Base-by-base conservation (phyloP, 1,284 basidiomycete genomes). In the Hypsizygus ulmarius region DNA sequence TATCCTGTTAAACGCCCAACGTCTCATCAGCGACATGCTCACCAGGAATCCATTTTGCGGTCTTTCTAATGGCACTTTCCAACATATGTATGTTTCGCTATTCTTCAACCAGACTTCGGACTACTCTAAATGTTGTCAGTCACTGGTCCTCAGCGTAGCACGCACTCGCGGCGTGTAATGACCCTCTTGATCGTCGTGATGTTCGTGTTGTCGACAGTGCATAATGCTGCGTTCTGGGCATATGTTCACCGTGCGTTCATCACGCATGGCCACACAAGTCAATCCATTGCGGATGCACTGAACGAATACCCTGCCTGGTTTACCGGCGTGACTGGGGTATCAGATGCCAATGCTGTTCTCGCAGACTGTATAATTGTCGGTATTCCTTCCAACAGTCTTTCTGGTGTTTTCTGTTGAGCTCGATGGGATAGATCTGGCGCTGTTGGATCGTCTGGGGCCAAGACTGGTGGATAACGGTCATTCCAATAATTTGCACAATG, bases 201-300 rank as follows among this genome's bases (percentile, higher is more conserved):
- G 39, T 52, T 55, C 37, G 33, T 47, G 29, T 50, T 53, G 51
- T 53, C 51, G 12, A 53, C 51, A 18, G 50, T 50, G 15, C 49
- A 55, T 21, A 48, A 49, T 9, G 51, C 46, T 18, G 28, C 51
- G 14, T 53, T 45, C 27, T 55, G 54, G 54, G 47, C 49, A 2
- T 49, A 55, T 33, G 54, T 51, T 3, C 54, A 45, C 27, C 51
- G 51, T 18, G 54, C 54, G 3, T 55, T 55, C 38, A 55, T 55
- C 28, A 32, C 37, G n/a, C 51, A 45, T 5, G 54, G 49, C 10
- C 32, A 46, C 25, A 53, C 51, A 3, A 48, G 45, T 1, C 32
- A 46, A n/a, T 49, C 51, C 2, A 53, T 38, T 6, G 54, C 49
- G 7, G 49, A 47, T 3, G 48, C 51, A 4, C 40, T 55, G 2